Evolutionary conservation across 805 yeast species (phyloP).

Genomic region (Candida sakaeoensis): DNA sequence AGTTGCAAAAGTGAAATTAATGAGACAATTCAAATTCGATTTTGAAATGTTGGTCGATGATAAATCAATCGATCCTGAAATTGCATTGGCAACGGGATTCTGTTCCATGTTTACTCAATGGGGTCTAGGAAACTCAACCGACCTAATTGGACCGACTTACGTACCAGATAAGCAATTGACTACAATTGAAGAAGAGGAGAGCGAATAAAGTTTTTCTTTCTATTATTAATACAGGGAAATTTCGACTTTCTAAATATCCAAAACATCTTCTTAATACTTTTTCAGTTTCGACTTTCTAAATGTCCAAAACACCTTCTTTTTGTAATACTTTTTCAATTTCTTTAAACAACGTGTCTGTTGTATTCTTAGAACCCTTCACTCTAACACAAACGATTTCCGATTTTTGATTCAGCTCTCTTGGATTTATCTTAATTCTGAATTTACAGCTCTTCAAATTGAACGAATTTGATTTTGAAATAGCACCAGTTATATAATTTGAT

Average conservation of each 20-base stretch:
- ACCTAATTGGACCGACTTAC: conserved; percentile 51
- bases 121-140: conserved; percentile 53
- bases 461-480: conserved; percentile 57
- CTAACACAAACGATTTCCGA: conserved; percentile 59
- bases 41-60: conserved; percentile 55
- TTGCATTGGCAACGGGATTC: conserved; percentile 58
- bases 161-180: conserved; percentile 12
- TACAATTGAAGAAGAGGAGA: neutral
- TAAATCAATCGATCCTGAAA: conserved; percentile 42
- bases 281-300: conserved; percentile 21
- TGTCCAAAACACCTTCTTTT: conserved; percentile 60
- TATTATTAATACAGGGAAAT: too few relatives aligned
- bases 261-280: conserved; percentile 64
- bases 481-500: conserved; percentile 51
- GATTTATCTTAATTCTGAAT: conserved; percentile 51
- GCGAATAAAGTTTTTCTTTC: neutral
- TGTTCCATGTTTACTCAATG: conserved; percentile 65
- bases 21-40: conserved; percentile 59
- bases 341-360: conserved; percentile 54
- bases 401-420: conserved; percentile 38
- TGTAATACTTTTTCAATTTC: conserved; percentile 64
- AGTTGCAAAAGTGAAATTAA: conserved; percentile 51
- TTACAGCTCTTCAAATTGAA: conserved; percentile 61
- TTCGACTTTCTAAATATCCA: conserved; percentile 24
- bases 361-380: conserved; percentile 61